Base-by-base conservation (phyloP, 23 red algal species). In the Cyanidioschyzon merolae region DNA sequence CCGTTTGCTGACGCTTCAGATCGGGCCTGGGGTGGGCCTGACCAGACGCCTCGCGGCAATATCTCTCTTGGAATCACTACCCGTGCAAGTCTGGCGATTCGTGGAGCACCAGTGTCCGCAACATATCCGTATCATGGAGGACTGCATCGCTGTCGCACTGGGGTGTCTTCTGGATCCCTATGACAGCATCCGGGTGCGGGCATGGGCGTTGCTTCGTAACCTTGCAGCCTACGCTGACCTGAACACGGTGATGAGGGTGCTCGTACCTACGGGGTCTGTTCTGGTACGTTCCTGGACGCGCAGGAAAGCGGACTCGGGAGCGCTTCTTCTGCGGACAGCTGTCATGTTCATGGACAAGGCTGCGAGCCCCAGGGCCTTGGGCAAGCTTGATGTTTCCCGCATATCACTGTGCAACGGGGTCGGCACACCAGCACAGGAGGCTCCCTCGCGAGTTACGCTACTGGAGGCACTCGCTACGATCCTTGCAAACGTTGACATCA, bases 101-200 rank as follows among this genome's bases (percentile, higher is more conserved):
- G 29, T 35, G 63, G 16, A 25, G 63, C 63, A 35, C 16, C 7
- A 32, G 63, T 35, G 30, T 12, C 16, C 63, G 12, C 3, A 25
- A 32, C 2, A 71, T 25, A 7, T 17, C 12, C 29, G 3, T 7
- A 7, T 71, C 12, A 3, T 25, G 32, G 16, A 15, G 29, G 63
- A 25, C 12, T 15, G 12, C 12, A 7, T 7, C 29, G 21, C n/a
- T 7, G 63, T 35, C n/a, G 63, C 29, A 7, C 32, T 71, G 63
- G 63, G 63, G 2, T 25, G n/a, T 71, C 29, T 71, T 7, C 12
- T 71, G 63, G 63, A 71, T 27, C 63, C 63, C n/a, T 71, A 32
- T 35, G 63, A 71, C 32, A 7, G 45, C 7, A 21, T 54, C 21
- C 63, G 63, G 29, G 29, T 15, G 63, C 63, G 63, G 63, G 63